Base-by-base conservation (phyloP, 2,329 filamentous ascomycete species). In the Mollisiaceae sp. region DNA sequence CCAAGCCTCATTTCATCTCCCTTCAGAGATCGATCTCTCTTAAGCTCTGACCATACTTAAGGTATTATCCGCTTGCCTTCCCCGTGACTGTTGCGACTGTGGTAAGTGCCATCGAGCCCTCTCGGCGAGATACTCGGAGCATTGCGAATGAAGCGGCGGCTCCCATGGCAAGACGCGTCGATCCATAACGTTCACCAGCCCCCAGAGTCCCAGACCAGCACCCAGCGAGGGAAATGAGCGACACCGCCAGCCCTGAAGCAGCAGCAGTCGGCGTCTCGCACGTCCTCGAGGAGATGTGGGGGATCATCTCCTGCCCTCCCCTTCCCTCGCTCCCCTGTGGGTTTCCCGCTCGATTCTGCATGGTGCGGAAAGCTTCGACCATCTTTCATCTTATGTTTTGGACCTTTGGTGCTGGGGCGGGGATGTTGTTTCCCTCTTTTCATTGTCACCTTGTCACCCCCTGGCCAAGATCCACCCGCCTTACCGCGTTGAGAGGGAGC, bases 1-100 rank as follows among this genome's bases (percentile, higher is more conserved):
- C 50, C 50, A 54, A 54, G 50, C 11, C 50, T 54, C 50, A 54
- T 54, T n/a, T 54, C 50, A 54, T 54, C 32, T 54, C 45, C 20
- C 22, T 24, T 54, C 50, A 27, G 22, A 35, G 32, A 54, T 54
- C 24, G 24, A 27, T 54, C 22, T 27, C 50, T 52, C 11, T 32
- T 27, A 32, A 35, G 22, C 50, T n/a, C 22, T 8, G 45, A 50
- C 45, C n/a, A n/a, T n/a, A n/a, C n/a, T n/a, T n/a, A n/a, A 22
- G 6, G 18, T 18, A 14, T 54, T n/a, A 4, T 8, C n/a, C 14
- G 27, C 9, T 32, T 52, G 22, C 22, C 47, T 8, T 32, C 24
- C 47, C 47, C 50, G 27, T 27, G 50, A 54, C 50, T 35, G 50
- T 14, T 24, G 27, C 15, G 50, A 54, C 50, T 35, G 50, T 14